phyloP scores from a whole-genome alignment of 1,284 basidiomycete genomes.

The Xerocomus amazonicus region DNA sequence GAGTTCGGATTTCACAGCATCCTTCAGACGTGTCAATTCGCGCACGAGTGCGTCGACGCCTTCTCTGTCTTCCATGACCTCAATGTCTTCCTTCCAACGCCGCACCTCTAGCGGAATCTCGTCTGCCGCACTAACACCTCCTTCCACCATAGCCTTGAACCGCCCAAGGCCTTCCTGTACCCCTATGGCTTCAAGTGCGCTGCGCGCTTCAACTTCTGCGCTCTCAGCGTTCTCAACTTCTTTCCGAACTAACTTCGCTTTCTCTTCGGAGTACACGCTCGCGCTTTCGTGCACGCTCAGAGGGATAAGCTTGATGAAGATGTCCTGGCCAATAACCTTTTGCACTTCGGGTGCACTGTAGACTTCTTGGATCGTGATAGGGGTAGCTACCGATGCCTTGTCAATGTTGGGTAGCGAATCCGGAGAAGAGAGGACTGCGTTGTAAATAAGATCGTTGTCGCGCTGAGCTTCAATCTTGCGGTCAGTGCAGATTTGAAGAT shows the following conservation, averaged over 20 bases:
- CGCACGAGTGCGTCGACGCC: constrained; percentile 61
- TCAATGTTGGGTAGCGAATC: constrained; percentile 82
- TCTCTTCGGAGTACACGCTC: constrained; percentile 96
- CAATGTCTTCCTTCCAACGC: constrained; percentile 77
- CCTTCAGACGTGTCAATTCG: constrained; percentile 64
- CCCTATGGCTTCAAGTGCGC: constrained; percentile 80
- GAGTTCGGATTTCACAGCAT: constrained; percentile 57
- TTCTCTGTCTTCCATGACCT: constrained; percentile 60
- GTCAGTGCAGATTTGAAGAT: constrained; percentile 75
- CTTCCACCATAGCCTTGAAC: constrained; percentile 77
- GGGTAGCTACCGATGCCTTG: constrained; percentile 72
- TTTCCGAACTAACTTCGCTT: constrained; percentile 90
- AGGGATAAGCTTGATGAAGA: constrained; percentile 87
- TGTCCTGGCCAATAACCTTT: constrained; percentile 90
- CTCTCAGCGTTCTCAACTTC: constrained; percentile 87
- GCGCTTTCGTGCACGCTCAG: constrained; percentile 95
- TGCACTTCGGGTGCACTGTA: constrained; percentile 91
- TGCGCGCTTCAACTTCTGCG: constrained; percentile 78
- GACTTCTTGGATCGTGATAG: constrained; percentile 91
- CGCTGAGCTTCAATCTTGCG: constrained; percentile 73
- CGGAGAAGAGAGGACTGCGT: constrained; percentile 83
- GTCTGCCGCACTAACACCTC: constrained; percentile 60
- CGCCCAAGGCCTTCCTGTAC: constrained; percentile 74
- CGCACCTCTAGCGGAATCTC: constrained; percentile 75
- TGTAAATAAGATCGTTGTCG: constrained; percentile 98